A percentile compares a stretch with the other conserved stretches of the same genome.
Conservation (phyloP, 345 rosid genomes). For the Populus ilicifolia region DNA sequence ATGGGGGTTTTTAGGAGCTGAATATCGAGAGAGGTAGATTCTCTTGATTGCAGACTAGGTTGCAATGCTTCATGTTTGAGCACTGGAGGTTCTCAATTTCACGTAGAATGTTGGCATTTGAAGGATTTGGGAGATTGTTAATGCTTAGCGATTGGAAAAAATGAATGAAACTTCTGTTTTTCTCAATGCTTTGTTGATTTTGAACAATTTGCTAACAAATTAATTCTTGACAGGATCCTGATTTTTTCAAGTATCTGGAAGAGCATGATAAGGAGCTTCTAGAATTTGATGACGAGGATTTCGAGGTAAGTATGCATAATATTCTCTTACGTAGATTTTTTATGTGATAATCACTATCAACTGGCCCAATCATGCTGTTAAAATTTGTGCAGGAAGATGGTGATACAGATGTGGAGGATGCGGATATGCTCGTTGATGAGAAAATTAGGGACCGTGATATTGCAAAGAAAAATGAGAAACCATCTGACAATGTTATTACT, state of each 20-base stretch:
- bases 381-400: constrained; percentile 46
- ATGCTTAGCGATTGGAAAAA: neutral
- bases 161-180: neutral
- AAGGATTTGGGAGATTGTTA: too few relatives aligned
- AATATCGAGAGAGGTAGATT: neutral
- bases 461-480: constrained; percentile 36
- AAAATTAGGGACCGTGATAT: constrained; percentile 27
- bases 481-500: constrained; percentile 52
- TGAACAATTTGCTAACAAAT: neutral
- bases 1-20: neutral
- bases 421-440: constrained; percentile 33
- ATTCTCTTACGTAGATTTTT: neutral
- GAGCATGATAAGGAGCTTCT: constrained; percentile 74
- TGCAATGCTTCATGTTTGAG: neutral
- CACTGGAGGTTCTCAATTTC: neutral
- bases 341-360: neutral
- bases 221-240: constrained; percentile 64
- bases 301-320: constrained; percentile 48
- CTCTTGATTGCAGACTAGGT: neutral
- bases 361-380: neutral
- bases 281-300: constrained; percentile 64
- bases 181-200: neutral
- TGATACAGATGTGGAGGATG: constrained; percentile 49
- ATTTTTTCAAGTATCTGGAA: constrained; percentile 71
- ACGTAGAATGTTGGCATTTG: neutral